phyloP scores from a whole-genome alignment of 2,329 filamentous ascomycete genomes.

The Penicillium sp. region DNA sequence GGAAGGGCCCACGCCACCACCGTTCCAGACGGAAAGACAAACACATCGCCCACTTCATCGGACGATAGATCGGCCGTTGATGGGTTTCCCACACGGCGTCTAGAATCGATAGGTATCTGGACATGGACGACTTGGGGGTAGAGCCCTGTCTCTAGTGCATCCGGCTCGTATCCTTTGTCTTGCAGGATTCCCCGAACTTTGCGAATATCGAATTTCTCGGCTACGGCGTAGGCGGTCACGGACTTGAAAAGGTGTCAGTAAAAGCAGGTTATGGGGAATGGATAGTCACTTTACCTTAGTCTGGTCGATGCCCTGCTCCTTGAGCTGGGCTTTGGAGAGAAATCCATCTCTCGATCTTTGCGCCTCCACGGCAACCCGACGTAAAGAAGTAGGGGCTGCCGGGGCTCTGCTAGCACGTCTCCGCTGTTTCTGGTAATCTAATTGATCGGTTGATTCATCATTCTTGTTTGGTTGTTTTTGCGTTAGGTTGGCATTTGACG shows the following conservation, averaged over 20 bases:
- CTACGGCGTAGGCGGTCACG: conserved; percentile 62
- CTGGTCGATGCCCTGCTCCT: conserved; percentile 34
- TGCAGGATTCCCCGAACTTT: conserved; percentile 55
- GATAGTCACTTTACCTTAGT: conserved; percentile 31
- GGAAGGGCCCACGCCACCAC: conserved; percentile 88
- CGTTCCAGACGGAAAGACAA: conserved; percentile 91
- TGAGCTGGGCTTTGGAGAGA: conserved; percentile 44
- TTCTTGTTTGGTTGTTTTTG: conserved; percentile 29
- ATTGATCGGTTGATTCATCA: conserved; percentile 13
- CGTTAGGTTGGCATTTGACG: conserved; percentile 57
- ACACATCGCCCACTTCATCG: conserved; percentile 70
- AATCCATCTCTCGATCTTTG: conserved; percentile 58
- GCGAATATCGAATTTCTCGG: conserved; percentile 61
- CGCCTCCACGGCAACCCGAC: conserved; percentile 80
- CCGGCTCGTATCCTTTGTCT: conserved; percentile 57
- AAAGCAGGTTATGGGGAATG: not conserved
- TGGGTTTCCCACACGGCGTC: conserved; percentile 42
- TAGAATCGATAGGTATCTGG: conserved; percentile 46
- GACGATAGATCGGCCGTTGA: conserved; percentile 36
- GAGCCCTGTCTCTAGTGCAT: conserved; percentile 58
- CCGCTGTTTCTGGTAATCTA: conserved; percentile 37
- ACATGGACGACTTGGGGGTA: conserved; percentile 64
- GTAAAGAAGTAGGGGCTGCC: conserved; percentile 66
- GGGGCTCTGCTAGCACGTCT: conserved; percentile 50
- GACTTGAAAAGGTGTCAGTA: conserved; percentile 33